Conservation (phyloP, 2,329 filamentous ascomycete genomes). For the Aureobasidium sp. region DNA sequence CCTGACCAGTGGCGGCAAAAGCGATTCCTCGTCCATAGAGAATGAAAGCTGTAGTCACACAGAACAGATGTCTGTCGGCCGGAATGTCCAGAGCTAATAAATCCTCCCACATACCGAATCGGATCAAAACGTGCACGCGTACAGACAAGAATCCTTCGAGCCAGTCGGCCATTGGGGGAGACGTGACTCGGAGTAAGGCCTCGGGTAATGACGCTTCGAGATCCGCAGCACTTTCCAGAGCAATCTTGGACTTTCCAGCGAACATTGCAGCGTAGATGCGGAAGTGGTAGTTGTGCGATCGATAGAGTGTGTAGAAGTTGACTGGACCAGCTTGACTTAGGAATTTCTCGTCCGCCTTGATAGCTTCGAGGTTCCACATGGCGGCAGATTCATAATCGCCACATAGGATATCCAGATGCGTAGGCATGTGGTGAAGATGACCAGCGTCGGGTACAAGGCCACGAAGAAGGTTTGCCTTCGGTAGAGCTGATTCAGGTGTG, state of each 20-base stretch:
- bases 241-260: constrained; percentile 56
- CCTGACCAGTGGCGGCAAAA: constrained; percentile 49
- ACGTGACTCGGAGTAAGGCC: constrained; percentile 55
- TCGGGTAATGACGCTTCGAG: constrained; percentile 59
- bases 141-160: constrained; percentile 64
- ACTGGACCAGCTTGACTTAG: constrained; percentile 51
- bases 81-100: constrained; percentile 53
- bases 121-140: constrained; percentile 61
- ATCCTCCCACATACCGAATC: constrained; percentile 67
- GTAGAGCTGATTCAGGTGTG: constrained; percentile 55
- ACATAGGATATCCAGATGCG: constrained; percentile 65
- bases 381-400: constrained; percentile 65
- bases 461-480: constrained; percentile 55
- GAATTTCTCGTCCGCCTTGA: constrained; percentile 61
- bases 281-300: constrained; percentile 69
- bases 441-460: constrained; percentile 61
- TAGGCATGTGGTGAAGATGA: constrained; percentile 70
- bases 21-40: constrained; percentile 65
- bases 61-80: constrained; percentile 54
- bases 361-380: constrained; percentile 59
- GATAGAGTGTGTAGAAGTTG: constrained; percentile 73
- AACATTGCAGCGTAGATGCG: constrained; percentile 74
- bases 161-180: constrained; percentile 64
- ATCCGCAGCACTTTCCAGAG: constrained; percentile 52
- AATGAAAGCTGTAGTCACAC: constrained; percentile 60